Base-by-base conservation (phyloP, 2,329 filamentous ascomycete genomes). In the Chalara sp. region DNA sequence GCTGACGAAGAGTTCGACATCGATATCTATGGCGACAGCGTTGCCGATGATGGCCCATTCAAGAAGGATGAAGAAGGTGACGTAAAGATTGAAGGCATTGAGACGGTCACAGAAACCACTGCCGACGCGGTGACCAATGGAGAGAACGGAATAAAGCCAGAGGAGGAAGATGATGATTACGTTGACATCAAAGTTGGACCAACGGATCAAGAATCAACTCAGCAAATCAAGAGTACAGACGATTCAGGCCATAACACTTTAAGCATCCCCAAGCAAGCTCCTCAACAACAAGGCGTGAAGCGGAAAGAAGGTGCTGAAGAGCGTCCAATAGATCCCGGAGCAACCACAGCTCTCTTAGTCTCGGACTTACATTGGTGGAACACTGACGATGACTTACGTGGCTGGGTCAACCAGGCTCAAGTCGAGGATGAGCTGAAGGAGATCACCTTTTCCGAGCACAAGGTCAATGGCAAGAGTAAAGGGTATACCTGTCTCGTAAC, bases 401-500 rank as follows among this genome's bases (percentile, higher is more conserved):
- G 86, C 47, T 96, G 90, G 88, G 77, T 87, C 29, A 83, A 83
- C 58, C 79, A 87, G 57, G 88, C 86, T n/a, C 80, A 79, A 2
- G 88, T 83, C 59, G 93, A 97, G 67, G 79, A 84, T 44, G 89
- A 96, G 63, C 72, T 97, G 13, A 90, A 88, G 62, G 93, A 97
- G 54, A 82, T 99, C 47, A 96, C 91, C 0, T 99, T 97, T 68
- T 96, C 89, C 63, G 93, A 99, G 68, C 93, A 97, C 70, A 99
- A 99, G 67, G 91, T 97, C 45, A 99, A 99, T 60, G 93, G 93
- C 60, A 99, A 99, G 73, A 96, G 89, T 71, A 96, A 97, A 74
- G 92, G 93, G 91, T 95, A 76, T 57, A 83, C 69, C 21, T 35
- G n/a, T 12, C 12, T n/a, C 10, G 2, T 30, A n/a, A 21, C 28